A percentile compares a stretch with the other conserved stretches of the same genome.
Conservation (phyloP, 1,139 yeast species). For the Taphrina deformans region DNA sequence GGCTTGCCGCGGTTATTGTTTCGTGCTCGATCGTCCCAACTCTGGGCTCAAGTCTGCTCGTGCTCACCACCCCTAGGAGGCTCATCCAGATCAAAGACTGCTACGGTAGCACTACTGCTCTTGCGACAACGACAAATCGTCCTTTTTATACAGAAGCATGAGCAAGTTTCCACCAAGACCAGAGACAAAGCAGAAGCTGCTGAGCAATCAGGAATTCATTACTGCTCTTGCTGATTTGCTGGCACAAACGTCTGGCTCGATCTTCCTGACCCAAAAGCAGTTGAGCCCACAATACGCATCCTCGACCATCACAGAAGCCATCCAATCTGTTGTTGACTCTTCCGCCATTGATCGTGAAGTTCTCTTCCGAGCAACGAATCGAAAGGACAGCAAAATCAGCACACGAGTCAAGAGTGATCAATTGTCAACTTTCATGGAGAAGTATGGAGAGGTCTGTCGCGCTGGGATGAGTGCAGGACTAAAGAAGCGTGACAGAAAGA, state of each 20-base stretch:
- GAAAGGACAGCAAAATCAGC: slow-evolving; percentile 24
- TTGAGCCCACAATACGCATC: neutral
- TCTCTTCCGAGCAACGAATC: slow-evolving; percentile 32
- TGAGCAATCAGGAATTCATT: slow-evolving; percentile 9
- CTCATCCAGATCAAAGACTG: too few relatives aligned
- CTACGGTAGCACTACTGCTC: too few relatives aligned
- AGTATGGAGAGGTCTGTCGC: slow-evolving; percentile 25
- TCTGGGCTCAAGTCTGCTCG: too few relatives aligned
- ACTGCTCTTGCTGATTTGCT: neutral
- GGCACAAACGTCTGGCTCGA: slow-evolving; percentile 2
- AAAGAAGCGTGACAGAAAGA: slow-evolving; percentile 33
- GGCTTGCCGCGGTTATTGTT: neutral
- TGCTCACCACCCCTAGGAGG: too few relatives aligned
- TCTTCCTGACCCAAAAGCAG: slow-evolving; percentile 13
- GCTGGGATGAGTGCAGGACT: slow-evolving; percentile 32
- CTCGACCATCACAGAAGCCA: neutral
- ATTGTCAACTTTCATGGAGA: slow-evolving; percentile 11
- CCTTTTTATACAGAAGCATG: neutral
- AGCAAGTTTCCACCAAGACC: slow-evolving; percentile 6
- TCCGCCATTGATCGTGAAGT: neutral
- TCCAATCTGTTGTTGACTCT: neutral
- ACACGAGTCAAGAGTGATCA: slow-evolving; percentile 12
- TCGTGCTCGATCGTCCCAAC: neutral
- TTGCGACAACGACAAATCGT: too few relatives aligned
- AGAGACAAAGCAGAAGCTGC: slow-evolving; percentile 3